Percentiles rank a stretch among this genome's conserved stretches.
Evolutionary conservation across 2,329 filamentous ascomycete genomes (phyloP).

Genomic region (Colletotrichum viniferum): DNA sequence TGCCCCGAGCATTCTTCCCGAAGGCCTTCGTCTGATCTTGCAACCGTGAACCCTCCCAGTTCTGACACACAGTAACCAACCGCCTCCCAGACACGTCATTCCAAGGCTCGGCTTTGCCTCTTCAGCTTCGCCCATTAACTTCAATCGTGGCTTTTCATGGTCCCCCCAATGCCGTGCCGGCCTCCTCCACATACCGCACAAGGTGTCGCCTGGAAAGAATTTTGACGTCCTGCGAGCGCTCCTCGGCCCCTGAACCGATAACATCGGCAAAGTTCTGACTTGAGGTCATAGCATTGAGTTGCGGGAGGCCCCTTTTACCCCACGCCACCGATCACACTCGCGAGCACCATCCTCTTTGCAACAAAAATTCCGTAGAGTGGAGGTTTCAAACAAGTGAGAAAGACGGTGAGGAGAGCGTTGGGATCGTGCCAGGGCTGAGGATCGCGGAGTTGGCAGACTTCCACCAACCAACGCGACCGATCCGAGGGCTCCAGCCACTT

Average conservation of each 20-base stretch:
- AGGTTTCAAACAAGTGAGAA: neutral
- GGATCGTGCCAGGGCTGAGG: neutral
- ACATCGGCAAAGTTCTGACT: constrained; percentile 2
- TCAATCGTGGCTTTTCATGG: neutral
- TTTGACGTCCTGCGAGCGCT: neutral
- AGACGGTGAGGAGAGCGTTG: neutral
- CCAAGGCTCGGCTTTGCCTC: constrained; percentile 2
- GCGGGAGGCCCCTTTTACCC: constrained; percentile 10
- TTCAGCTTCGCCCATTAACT: neutral
- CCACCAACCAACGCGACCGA: neutral
- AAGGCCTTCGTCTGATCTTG: constrained; percentile 1
- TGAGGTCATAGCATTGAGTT: constrained; percentile 12
- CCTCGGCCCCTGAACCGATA: neutral
- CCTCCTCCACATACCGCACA: neutral
- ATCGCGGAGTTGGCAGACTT: neutral
- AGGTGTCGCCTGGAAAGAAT: neutral
- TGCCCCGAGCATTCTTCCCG: neutral
- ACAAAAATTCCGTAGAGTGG: neutral
- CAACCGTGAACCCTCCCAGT: neutral
- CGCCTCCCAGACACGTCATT: constrained; percentile 3
- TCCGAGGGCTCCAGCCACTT: neutral
- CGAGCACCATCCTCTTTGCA: neutral
- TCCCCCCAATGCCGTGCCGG: neutral
- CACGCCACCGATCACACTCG: constrained; percentile 5
- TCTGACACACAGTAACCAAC: neutral